Percentiles rank a stretch among this genome's conserved stretches.
These are phyloP conservation scores for Boletus subparvulus DNA, from an alignment of 768 basidiomycete genomes.

Conservation along the genomic window DNA sequence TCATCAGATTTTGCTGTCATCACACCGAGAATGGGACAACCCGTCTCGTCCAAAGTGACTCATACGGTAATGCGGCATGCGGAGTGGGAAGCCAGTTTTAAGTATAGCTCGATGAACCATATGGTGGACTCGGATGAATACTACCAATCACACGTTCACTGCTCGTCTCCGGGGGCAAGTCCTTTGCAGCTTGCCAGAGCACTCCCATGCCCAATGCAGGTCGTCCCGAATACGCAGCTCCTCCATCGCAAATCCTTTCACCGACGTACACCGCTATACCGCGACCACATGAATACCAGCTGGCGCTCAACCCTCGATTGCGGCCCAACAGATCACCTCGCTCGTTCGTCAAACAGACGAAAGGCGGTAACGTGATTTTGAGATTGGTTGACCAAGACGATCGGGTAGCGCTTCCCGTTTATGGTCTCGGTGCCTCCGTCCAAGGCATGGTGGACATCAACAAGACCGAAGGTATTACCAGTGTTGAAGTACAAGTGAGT, in stretches of 20 bases:
- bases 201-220: conserved; percentile 53
- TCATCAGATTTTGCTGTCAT: neutral
- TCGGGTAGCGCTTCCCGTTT: conserved; percentile 52
- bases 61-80: conserved; percentile 17
- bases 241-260: conserved; percentile 39
- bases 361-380: conserved; percentile 50
- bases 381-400: conserved; percentile 54
- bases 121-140: conserved; percentile 19
- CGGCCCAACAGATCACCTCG: conserved; percentile 41
- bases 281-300: conserved; percentile 49
- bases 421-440: conserved; percentile 50
- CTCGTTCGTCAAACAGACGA: conserved; percentile 60
- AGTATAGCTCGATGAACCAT: conserved; percentile 33
- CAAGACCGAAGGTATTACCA: conserved; percentile 54
- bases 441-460: conserved; percentile 56
- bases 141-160: conserved; percentile 24
- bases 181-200: conserved; percentile 16
- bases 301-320: conserved; percentile 45
- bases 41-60: conserved; percentile 2
- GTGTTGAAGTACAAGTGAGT: conserved; percentile 63
- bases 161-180: neutral
- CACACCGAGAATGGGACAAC: neutral
- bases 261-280: conserved; percentile 57
- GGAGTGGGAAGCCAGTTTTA: conserved; percentile 36
- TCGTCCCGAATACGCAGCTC: conserved; percentile 49